A percentile compares a stretch with the other conserved stretches of the same genome.
phyloP scores from a whole-genome alignment of 1,284 basidiomycete genomes.

The Rhodotorula sp. region DNA sequence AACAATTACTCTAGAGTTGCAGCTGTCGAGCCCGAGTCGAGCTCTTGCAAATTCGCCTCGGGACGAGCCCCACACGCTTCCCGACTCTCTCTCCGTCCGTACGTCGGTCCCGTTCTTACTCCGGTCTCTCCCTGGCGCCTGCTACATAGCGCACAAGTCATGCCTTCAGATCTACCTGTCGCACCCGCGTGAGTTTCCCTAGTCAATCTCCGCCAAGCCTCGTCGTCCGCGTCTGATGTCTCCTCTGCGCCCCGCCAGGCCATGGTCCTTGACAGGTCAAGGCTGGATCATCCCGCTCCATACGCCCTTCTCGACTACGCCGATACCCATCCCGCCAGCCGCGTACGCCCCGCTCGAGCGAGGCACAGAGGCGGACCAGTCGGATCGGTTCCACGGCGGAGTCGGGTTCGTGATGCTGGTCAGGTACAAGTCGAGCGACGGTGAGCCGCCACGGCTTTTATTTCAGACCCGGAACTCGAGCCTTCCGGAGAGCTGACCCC shows the following conservation, averaged over 20 bases:
- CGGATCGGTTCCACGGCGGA: conserved; percentile 19
- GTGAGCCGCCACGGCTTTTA: neutral
- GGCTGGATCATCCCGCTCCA: conserved; percentile 27
- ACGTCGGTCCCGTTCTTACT: neutral
- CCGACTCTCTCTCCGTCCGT: too few species aligned
- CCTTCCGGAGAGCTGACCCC: too few species aligned
- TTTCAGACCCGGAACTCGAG: too few species aligned
- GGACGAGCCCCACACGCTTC: too few species aligned
- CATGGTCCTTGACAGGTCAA: conserved; percentile 23
- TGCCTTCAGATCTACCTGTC: neutral
- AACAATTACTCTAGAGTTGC: too few species aligned
- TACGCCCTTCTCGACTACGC: conserved; percentile 16
- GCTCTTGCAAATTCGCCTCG: too few species aligned
- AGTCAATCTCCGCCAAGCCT: too few species aligned
- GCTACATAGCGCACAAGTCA: neutral
- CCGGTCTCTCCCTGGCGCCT: neutral
- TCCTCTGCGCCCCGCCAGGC: conserved; percentile 8
- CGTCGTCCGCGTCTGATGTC: too few species aligned
- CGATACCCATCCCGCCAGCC: conserved; percentile 4
- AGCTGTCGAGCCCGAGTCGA: too few species aligned
- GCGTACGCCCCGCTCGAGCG: conserved; percentile 16
- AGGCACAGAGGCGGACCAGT: conserved; percentile 13
- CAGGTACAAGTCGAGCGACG: conserved; percentile 10
- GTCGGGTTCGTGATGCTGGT: conserved; percentile 24
- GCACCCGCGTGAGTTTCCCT: neutral